Conservation (phyloP, 345 rosid species). For the Boechera divaricarpa region DNA sequence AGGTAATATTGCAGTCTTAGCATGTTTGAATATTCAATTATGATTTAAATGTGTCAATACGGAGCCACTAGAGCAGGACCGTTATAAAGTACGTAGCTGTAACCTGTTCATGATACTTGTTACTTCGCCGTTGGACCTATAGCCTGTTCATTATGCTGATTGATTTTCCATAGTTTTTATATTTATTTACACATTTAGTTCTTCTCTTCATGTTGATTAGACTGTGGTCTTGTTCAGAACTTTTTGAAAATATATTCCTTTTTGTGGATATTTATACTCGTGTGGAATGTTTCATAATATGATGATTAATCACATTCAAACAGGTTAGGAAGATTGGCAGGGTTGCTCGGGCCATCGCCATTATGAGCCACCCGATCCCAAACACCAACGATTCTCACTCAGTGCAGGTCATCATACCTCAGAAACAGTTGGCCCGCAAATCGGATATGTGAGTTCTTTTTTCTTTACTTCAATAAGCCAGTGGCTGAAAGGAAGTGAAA, state of each 20-base stretch:
- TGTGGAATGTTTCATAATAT: slow-evolving; percentile 2
- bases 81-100: not conserved
- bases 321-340: slow-evolving; percentile 87
- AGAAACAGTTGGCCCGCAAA: slow-evolving; percentile 92
- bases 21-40: not conserved
- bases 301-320: slow-evolving; percentile 36
- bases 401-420: slow-evolving; percentile 91
- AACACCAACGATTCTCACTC: slow-evolving; percentile 85
- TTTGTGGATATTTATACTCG: not conserved
- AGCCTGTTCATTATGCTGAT: not conserved
- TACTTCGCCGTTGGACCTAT: not conserved
- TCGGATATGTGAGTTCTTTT: slow-evolving; percentile 72
- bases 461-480: slow-evolving; percentile 5
- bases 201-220: not conserved
- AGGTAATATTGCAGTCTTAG: slow-evolving; percentile 54
- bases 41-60: not conserved
- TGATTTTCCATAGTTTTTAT: not conserved
- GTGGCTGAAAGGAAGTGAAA: not conserved
- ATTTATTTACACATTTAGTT: slow-evolving; percentile 2
- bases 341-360: slow-evolving; percentile 95
- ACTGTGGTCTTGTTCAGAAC: slow-evolving; percentile 7
- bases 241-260: not conserved
- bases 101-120: not conserved
- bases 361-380: slow-evolving; percentile 96
- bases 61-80: not conserved